Conservation (phyloP, 495 filamentous ascomycete genomes). For the Cenococcum geophilum region DNA sequence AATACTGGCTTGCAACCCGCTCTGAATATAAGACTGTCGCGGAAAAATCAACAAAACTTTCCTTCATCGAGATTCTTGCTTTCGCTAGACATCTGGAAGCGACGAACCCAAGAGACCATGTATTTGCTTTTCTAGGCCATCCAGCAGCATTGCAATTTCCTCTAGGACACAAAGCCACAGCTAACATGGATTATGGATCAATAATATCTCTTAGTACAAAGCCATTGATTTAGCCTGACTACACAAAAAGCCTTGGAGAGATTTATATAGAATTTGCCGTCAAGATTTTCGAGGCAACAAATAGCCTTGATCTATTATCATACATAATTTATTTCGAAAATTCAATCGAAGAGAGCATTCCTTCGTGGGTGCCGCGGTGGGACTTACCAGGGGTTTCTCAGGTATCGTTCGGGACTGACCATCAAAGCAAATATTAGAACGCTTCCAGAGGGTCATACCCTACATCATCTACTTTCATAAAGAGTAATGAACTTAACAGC, state of each 20-base stretch:
- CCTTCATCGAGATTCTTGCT: neutral
- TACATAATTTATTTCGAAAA: neutral
- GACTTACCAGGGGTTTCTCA: neutral
- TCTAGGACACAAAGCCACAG: neutral
- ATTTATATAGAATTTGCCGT: neutral
- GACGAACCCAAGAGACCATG: neutral
- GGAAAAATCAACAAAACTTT: neutral
- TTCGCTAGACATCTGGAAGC: neutral
- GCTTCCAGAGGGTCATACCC: neutral
- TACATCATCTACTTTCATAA: neutral
- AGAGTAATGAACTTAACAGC: neutral
- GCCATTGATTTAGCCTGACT: neutral
- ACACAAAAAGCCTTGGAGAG: neutral
- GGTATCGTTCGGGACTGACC: neutral
- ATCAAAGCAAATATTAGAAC: neutral
- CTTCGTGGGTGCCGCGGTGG: slow-evolving; percentile 10
- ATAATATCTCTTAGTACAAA: neutral
- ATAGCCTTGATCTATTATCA: neutral
- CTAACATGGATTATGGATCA: neutral
- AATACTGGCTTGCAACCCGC: neutral
- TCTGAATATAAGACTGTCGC: neutral
- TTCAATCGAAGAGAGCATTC: neutral
- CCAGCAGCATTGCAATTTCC: neutral
- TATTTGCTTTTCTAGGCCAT: slow-evolving; percentile 4
- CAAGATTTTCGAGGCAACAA: neutral